A percentile compares a stretch with the other conserved stretches of the same genome.
phyloP scores from a whole-genome alignment of 2,329 filamentous ascomycete species.

The Penicillium digitatum region DNA sequence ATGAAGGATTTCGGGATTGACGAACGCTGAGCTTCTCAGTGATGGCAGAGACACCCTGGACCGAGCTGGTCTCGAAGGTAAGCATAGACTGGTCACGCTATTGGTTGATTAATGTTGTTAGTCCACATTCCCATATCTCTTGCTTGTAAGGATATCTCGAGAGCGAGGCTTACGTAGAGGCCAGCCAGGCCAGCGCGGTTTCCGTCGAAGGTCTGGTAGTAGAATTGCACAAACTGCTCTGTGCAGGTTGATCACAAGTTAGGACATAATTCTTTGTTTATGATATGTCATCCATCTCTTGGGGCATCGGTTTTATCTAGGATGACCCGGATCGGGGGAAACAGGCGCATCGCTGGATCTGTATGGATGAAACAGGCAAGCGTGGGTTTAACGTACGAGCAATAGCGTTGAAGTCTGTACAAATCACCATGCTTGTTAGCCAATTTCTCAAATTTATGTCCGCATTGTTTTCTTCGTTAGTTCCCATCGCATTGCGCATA shows the following conservation, averaged over 20 bases:
- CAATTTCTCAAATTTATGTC: not conserved
- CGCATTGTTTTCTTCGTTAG: not conserved
- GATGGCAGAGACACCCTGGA: conserved; percentile 63
- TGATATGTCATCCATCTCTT: not conserved
- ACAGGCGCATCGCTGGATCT: conserved; percentile 5
- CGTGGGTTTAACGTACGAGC: conserved; percentile 36
- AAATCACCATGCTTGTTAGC: conserved; percentile 13
- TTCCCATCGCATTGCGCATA: conserved; percentile 15
- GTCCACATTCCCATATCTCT: not conserved
- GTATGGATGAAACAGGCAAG: not conserved
- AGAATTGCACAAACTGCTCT: conserved; percentile 88
- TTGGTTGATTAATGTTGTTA: conserved; percentile 14
- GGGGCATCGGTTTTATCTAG: not conserved
- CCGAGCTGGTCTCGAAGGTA: conserved; percentile 75
- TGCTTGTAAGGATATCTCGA: not conserved
- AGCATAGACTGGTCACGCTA: conserved; percentile 84
- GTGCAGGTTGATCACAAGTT: conserved; percentile 22
- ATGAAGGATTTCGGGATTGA: conserved; percentile 7
- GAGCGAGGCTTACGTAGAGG: conserved; percentile 70
- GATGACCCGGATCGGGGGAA: conserved; percentile 9
- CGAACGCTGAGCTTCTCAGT: conserved; percentile 76
- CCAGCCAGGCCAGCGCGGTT: conserved; percentile 61
- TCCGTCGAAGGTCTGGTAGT: conserved; percentile 82
- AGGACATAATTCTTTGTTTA: conserved; percentile 10
- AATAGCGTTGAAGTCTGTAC: conserved; percentile 37